Evolutionary conservation across 148 eudicot species (phyloP), one percentile per base, ranked within the genome.

Genomic region (Drosera capensis): DNA sequence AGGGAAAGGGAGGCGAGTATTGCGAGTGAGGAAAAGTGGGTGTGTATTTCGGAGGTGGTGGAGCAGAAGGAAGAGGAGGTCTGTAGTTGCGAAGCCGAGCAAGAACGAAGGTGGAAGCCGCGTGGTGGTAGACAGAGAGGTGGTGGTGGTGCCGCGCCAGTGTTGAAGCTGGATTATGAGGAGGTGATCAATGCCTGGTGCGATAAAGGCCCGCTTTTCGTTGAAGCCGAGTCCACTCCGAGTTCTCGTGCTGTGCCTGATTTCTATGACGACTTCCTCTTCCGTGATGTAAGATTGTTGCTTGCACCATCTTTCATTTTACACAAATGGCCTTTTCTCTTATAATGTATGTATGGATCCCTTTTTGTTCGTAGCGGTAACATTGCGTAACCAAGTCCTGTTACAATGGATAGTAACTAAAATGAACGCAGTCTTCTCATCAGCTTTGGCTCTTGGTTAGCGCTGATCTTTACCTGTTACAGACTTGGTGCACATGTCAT

Each of bases 21-120:
- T 11, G 38, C 38, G 38, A 34, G 38, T 34, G 38, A 34, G 38
- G 38, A 34, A 3, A 34, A 34, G n/a, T 34, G 38, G 38, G 38
- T 34, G 2, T 34, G 9, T 4, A 34, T 34, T 9, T 34, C 38
- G 11, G 38, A 34, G 38, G 38, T 34, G 11, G 2, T 34, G 9
- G 38, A 34, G 38, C 38, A 34, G 9, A 34, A 34, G 13, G 38
- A 34, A 15, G 38, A 34, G 13, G 38, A 34, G n/a, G 38, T 34
- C n/a, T 9, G n/a, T 34, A 34, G 38, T 15, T 4, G 9, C n/a
- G 38, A 13, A 2, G 14, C n/a, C 3, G 13, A 34, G 38, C 5
- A n/a, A n/a, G n/a, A n/a, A n/a, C n/a, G n/a, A n/a, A n/a, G 3
- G 38, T 11, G 6, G 38, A 2, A 15, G 38, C 38, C 2, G 0